phyloP scores from a whole-genome alignment of 2,329 filamentous ascomycete genomes.

The Exophiala bonariae region DNA sequence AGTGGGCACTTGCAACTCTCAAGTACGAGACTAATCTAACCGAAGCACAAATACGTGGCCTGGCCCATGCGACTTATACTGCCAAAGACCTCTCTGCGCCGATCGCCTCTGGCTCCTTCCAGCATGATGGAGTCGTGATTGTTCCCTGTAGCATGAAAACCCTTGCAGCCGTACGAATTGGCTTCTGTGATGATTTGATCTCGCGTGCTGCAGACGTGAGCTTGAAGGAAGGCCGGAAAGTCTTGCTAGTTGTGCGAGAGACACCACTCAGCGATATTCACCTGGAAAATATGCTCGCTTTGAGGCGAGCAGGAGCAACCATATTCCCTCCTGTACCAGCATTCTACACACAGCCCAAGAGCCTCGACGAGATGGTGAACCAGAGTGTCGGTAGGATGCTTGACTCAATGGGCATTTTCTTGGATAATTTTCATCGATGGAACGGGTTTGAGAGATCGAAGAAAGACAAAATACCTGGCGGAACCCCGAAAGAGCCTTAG shows the following conservation, averaged over 20 bases:
- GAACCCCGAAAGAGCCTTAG: too few relatives aligned
- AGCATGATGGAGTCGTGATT: constrained; percentile 44
- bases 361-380: constrained; percentile 43
- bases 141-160: constrained; percentile 49
- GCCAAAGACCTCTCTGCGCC: constrained; percentile 30
- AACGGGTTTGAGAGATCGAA: constrained; percentile 23
- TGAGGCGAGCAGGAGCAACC: constrained; percentile 35
- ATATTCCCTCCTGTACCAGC: constrained; percentile 48
- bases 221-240: constrained; percentile 40
- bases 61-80: constrained; percentile 19
- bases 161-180: constrained; percentile 39
- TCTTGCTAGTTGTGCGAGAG: constrained; percentile 41
- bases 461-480: neutral
- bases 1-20: constrained; percentile 32
- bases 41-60: constrained; percentile 12
- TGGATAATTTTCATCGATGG: constrained; percentile 43
- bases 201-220: constrained; percentile 43
- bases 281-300: constrained; percentile 12
- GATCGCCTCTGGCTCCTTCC: constrained; percentile 26
- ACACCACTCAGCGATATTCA: constrained; percentile 34
- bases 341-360: constrained; percentile 43
- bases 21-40: constrained; percentile 23
- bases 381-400: constrained; percentile 51
- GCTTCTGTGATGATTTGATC: constrained; percentile 44
- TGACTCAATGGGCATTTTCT: constrained; percentile 46